phyloP scores from a whole-genome alignment of 1,139 yeast species.

The Geotrichum bryndzae region DNA sequence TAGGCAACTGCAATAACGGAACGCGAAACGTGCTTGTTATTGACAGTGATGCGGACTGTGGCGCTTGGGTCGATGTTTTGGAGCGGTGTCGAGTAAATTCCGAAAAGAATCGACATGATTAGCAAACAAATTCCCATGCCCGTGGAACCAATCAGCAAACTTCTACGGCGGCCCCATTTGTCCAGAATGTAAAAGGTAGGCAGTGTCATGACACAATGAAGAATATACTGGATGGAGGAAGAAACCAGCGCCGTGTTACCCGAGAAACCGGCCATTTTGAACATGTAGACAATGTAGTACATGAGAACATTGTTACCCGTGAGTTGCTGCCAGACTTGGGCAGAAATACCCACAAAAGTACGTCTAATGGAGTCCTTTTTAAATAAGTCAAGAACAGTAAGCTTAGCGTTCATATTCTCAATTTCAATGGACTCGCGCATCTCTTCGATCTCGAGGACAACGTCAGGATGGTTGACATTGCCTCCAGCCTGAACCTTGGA shows the following conservation, averaged over 20 bases:
- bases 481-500: conserved; percentile 51
- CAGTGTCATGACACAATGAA: conserved; percentile 38
- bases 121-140: conserved; percentile 43
- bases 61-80: conserved; percentile 36
- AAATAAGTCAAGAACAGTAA: conserved; percentile 44
- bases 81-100: conserved; percentile 41
- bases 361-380: conserved; percentile 44
- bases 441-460: conserved; percentile 53
- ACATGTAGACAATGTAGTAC: conserved; percentile 39
- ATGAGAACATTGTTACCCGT: conserved; percentile 67
- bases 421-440: conserved; percentile 44
- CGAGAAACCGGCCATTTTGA: conserved; percentile 37
- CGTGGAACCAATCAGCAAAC: conserved; percentile 37
- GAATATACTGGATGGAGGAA: conserved; percentile 55
- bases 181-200: conserved; percentile 47
- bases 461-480: conserved; percentile 47
- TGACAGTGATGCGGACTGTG: conserved; percentile 45
- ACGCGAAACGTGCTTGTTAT: conserved; percentile 39
- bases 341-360: conserved; percentile 49
- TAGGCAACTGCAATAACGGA: conserved; percentile 55
- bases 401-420: conserved; percentile 24
- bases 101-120: conserved; percentile 41
- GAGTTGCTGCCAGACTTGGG: conserved; percentile 68
- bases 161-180: conserved; percentile 49
- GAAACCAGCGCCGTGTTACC: conserved; percentile 40